A percentile compares a stretch with the other conserved stretches of the same genome.
Evolutionary conservation across 306 rosid species (phyloP).

Genomic region (cucumber (Cucumis sativus)): DNA sequence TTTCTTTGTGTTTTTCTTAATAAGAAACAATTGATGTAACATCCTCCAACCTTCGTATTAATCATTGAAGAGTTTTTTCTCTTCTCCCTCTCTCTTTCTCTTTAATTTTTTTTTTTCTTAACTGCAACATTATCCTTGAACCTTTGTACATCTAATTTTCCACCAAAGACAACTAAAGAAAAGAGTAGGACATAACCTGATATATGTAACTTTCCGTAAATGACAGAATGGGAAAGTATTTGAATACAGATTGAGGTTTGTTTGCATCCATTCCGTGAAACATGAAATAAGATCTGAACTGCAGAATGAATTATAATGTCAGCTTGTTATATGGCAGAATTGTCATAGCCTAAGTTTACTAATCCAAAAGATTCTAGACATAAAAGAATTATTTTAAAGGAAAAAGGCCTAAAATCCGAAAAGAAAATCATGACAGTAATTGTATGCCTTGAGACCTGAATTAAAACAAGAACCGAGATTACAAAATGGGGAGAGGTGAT

Average conservation of each 20-base stretch:
- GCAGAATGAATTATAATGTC: slow-evolving; percentile 12
- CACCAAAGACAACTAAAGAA: slow-evolving; percentile 4
- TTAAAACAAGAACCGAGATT: not conserved
- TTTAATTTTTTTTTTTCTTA: not conserved
- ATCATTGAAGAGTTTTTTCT: too few species aligned
- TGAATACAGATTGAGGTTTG: slow-evolving; percentile 54
- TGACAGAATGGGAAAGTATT: slow-evolving; percentile 62
- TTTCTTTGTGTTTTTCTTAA: too few species aligned
- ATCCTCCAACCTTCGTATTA: too few species aligned
- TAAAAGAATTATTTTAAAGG: not conserved
- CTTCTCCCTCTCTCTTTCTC: too few species aligned
- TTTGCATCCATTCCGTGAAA: slow-evolving; percentile 77
- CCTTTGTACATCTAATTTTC: not conserved
- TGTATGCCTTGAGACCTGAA: not conserved
- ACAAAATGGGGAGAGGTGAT: not conserved
- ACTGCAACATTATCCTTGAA: not conserved
- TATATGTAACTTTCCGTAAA: slow-evolving; percentile 83
- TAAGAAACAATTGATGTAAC: too few species aligned
- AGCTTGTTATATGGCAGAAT: not conserved
- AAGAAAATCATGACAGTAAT: not conserved
- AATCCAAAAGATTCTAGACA: not conserved
- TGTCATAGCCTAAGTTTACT: not conserved
- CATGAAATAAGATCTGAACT: slow-evolving; percentile 97
- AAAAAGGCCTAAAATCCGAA: not conserved
- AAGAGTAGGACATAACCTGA: slow-evolving; percentile 42